These are phyloP conservation scores for Gastrolobium villosum DNA, from an alignment of 306 rosid genomes.

Conservation along the genomic window DNA sequence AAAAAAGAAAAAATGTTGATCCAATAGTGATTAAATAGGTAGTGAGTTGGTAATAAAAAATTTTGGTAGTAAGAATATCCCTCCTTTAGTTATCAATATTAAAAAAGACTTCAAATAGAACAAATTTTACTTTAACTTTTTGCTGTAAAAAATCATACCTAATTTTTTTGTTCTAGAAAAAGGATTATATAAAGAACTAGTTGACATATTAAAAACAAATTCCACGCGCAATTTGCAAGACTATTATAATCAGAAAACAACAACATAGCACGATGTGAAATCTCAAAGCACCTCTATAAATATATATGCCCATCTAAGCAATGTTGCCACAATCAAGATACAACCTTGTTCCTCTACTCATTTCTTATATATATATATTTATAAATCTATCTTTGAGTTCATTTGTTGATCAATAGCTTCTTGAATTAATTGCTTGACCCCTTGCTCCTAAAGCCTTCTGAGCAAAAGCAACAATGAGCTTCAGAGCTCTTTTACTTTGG, in stretches of 20 bases:
- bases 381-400: not conserved
- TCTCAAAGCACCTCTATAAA: not conserved
- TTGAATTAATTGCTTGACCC: not conserved
- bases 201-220: not conserved
- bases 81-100: too few relatives aligned
- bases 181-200: not conserved
- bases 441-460: not conserved
- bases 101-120: too few relatives aligned
- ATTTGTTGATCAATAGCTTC: not conserved
- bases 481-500: constrained; percentile 32
- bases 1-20: too few relatives aligned
- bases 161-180: not conserved
- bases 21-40: too few relatives aligned
- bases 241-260: too few relatives aligned
- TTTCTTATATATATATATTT: not conserved
- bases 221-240: too few relatives aligned
- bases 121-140: too few relatives aligned
- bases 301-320: not conserved
- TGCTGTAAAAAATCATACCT: not conserved
- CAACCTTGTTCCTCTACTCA: not conserved
- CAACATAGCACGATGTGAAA: too few relatives aligned
- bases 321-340: not conserved
- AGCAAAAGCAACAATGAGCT: constrained; percentile 29
- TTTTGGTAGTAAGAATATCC: too few relatives aligned
- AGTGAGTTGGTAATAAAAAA: too few relatives aligned